phyloP scores from a whole-genome alignment of 1,139 yeast species.

The Candida neerlandica region DNA sequence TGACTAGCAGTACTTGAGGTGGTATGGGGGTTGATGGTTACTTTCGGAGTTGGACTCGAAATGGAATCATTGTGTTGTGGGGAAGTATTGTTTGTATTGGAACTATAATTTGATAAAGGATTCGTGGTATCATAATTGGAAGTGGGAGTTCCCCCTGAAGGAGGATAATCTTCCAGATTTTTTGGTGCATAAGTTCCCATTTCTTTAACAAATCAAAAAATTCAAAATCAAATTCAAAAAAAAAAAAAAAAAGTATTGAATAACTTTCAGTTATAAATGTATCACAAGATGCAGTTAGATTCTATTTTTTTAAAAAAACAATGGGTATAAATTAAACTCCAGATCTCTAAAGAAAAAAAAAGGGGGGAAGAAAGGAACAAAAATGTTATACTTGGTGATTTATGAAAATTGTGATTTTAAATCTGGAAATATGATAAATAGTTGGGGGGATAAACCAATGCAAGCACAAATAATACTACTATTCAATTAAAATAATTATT shows the following conservation, averaged over 20 bases:
- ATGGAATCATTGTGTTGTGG: conserved; percentile 7
- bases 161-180: conserved; percentile 4
- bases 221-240: too few relatives aligned
- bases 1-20: conserved; percentile 42
- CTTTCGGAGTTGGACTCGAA: conserved; percentile 5
- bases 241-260: too few relatives aligned
- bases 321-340: neutral
- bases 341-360: neutral
- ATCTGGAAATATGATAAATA: too few relatives aligned
- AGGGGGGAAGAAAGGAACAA: neutral
- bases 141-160: conserved; percentile 1
- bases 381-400: too few relatives aligned
- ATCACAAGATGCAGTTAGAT: too few relatives aligned
- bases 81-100: conserved; percentile 4
- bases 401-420: too few relatives aligned
- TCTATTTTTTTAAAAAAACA: neutral
- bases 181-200: conserved; percentile 4
- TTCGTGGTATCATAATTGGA: conserved; percentile 5
- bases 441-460: too few relatives aligned
- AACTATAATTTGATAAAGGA: neutral
- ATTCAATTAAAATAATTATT: too few relatives aligned
- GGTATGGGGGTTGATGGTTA: conserved; percentile 18
- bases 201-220: neutral
- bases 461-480: too few relatives aligned
- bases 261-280: neutral